phyloP scores from a whole-genome alignment of 2,329 filamentous ascomycete genomes.

The Cladosporium velox region DNA sequence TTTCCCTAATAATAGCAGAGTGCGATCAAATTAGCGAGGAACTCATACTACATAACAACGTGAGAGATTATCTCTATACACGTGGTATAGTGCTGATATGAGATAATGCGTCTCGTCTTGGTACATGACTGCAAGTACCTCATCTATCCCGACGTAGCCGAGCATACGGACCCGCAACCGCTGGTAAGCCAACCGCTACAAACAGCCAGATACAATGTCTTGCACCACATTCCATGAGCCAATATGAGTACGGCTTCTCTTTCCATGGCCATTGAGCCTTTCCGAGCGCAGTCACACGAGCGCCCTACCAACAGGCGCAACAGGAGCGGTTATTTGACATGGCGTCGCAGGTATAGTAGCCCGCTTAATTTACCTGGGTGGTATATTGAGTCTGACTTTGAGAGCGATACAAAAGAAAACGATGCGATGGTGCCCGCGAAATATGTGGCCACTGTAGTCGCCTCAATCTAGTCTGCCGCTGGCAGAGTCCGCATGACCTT shows the following conservation, averaged over 20 bases:
- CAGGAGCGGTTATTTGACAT: conserved; percentile 15
- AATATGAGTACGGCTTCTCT: background rate
- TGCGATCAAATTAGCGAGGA: no score
- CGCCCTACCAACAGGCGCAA: conserved; percentile 4
- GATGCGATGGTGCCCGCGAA: background rate
- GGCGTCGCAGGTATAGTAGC: conserved; percentile 6
- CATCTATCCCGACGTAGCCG: no score
- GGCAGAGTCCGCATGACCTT: background rate
- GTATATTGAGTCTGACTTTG: background rate
- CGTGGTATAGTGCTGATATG: no score
- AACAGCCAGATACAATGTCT: no score
- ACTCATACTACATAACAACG: no score
- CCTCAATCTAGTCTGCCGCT: background rate
- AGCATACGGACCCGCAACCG: no score
- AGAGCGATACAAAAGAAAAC: background rate
- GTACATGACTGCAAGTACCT: no score
- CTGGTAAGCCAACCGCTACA: no score
- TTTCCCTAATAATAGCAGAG: no score
- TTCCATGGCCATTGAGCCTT: background rate
- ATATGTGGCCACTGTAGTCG: conserved; percentile 2
- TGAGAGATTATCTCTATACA: no score
- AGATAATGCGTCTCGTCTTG: no score
- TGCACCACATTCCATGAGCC: background rate
- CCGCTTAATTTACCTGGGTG: no score
- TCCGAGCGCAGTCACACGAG: background rate